These are phyloP conservation scores for Scenedesmus sp. DNA, from an alignment of 163 green algal genomes.

Conservation along the genomic window DNA sequence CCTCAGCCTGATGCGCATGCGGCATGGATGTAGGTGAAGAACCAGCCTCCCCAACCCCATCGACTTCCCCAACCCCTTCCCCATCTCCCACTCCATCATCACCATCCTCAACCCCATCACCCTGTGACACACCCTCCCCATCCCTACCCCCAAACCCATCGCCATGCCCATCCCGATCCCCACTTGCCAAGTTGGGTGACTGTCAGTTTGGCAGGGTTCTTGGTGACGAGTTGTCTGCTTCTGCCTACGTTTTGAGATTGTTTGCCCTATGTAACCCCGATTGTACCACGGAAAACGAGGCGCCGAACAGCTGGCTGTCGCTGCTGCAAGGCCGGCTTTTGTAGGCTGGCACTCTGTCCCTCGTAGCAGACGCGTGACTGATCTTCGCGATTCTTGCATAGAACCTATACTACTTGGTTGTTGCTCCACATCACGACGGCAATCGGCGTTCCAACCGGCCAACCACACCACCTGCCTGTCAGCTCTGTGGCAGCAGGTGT, in stretches of 20 bases:
- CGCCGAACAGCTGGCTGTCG: not conserved
- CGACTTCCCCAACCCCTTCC: too few relatives aligned
- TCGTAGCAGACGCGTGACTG: not conserved
- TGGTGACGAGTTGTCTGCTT: not conserved
- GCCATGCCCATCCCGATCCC: too few relatives aligned
- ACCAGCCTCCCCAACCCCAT: too few relatives aligned
- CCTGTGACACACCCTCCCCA: too few relatives aligned
- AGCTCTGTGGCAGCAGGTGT: too few relatives aligned
- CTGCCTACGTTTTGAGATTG: not conserved
- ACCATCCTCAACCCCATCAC: too few relatives aligned
- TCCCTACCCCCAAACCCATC: too few relatives aligned
- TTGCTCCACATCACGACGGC: not conserved
- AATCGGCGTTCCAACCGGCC: not conserved
- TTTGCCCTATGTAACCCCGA: not conserved
- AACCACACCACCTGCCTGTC: too few relatives aligned
- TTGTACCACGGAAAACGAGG: not conserved
- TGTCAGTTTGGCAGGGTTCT: not conserved
- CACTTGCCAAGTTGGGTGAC: not conserved
- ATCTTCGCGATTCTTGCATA: not conserved
- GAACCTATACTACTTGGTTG: not conserved
- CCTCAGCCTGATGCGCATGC: too few relatives aligned
- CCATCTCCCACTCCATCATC: too few relatives aligned
- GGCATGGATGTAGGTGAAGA: too few relatives aligned
- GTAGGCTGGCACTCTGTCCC: conserved; percentile 7
- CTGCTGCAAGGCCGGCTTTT: not conserved